Conservation (phyloP, 2,329 filamentous ascomycete species). For the Pleoardoris graminearum region DNA sequence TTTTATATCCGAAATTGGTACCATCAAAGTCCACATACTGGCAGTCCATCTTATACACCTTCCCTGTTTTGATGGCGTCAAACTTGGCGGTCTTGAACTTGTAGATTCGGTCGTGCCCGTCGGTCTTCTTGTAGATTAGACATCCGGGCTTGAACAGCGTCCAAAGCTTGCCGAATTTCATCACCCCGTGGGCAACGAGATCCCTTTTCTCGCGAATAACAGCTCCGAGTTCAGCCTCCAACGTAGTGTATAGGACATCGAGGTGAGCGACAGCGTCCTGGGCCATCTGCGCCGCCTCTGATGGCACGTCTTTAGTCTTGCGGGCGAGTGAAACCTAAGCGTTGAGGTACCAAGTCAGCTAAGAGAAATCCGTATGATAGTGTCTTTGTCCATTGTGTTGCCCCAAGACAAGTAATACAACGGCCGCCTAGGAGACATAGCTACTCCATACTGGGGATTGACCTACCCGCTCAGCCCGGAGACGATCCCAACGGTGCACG, state of each 20-base stretch:
- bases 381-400: too few species aligned
- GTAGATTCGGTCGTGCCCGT: constrained; percentile 20
- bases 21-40: constrained; percentile 34
- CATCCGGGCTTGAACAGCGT: constrained; percentile 24
- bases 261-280: constrained; percentile 7
- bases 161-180: constrained; percentile 18
- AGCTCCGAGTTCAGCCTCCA: constrained; percentile 15
- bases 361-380: neutral
- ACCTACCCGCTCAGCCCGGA: constrained; percentile 4
- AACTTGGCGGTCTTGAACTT: constrained; percentile 13
- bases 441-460: neutral
- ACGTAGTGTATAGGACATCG: constrained; percentile 11
- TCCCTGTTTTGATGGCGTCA: constrained; percentile 13
- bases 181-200: constrained; percentile 20
- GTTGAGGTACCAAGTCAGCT: neutral
- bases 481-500: constrained; percentile 18
- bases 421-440: too few species aligned
- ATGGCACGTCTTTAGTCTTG: neutral
- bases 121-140: constrained; percentile 15
- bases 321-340: neutral
- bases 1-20: constrained; percentile 24
- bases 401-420: neutral
- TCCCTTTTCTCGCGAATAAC: constrained; percentile 19
- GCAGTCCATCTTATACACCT: constrained; percentile 14
- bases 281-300: neutral